These are phyloP conservation scores for Trypanosoma caninum DNA, from an alignment of 208 protist species.

Conservation along the genomic window DNA sequence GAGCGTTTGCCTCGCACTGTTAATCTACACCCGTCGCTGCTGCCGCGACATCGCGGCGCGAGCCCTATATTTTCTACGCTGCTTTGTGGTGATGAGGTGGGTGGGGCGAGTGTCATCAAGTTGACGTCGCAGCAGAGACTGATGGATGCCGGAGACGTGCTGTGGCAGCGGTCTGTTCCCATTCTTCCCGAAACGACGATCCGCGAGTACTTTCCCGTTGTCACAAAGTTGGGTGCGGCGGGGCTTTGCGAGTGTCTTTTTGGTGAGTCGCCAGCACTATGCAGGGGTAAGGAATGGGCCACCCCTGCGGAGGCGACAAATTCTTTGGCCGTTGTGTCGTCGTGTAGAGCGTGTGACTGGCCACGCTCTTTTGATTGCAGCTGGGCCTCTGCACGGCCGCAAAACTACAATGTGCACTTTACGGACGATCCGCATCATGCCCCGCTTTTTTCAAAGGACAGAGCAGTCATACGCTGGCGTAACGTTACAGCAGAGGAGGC, in stretches of 20 bases:
- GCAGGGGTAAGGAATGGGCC: neutral
- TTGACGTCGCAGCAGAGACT: conserved; percentile 37
- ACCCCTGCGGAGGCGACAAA: neutral
- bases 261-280: conserved; percentile 28
- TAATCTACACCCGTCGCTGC: conserved; percentile 88
- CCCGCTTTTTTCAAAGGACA: conserved; percentile 62
- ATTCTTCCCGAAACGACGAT: conserved; percentile 69
- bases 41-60: conserved; percentile 84
- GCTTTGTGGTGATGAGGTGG: conserved; percentile 55
- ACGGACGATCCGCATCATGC: conserved; percentile 75
- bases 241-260: conserved; percentile 78
- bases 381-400: conserved; percentile 47
- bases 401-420: conserved; percentile 57
- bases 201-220: conserved; percentile 77
- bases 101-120: conserved; percentile 79
- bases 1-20: conserved; percentile 62
- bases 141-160: conserved; percentile 81
- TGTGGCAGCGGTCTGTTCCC: conserved; percentile 70
- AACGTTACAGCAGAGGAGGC: conserved; percentile 41
- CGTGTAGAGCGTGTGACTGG: conserved; percentile 47
- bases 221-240: conserved; percentile 62
- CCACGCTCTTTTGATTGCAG: conserved; percentile 62
- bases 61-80: conserved; percentile 88
- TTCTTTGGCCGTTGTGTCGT: neutral
- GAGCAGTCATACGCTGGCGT: conserved; percentile 51